These are phyloP conservation scores for Cercis canadensis DNA, from an alignment of 306 rosid genomes.

Conservation along the genomic window DNA sequence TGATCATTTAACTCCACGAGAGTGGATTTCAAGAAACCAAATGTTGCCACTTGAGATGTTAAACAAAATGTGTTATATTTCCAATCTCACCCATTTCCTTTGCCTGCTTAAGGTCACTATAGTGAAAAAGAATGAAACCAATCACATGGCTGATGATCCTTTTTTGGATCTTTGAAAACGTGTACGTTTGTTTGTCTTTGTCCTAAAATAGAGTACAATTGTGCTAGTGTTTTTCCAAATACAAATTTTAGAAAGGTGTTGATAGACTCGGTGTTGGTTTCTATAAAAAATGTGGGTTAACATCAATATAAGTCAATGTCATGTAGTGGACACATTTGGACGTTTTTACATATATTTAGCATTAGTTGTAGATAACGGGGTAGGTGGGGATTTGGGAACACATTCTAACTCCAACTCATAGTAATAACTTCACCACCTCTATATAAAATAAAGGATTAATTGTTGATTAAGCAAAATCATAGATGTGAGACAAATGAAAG, in stretches of 20 bases:
- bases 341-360: not conserved
- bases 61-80: not conserved
- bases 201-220: too few species aligned
- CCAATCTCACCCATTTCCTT: too few species aligned
- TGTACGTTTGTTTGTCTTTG: not conserved
- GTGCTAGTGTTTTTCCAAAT: too few species aligned
- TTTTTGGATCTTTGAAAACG: not conserved
- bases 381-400: not conserved
- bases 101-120: too few species aligned
- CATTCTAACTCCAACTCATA: too few species aligned
- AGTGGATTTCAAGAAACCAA: not conserved
- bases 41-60: too few species aligned
- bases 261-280: not conserved
- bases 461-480: too few species aligned
- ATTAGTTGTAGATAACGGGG: too few species aligned
- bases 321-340: not conserved
- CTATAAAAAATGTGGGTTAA: not conserved
- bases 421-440: too few species aligned
- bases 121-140: too few species aligned
- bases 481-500: too few species aligned
- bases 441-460: too few species aligned
- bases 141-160: not conserved
- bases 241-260: not conserved
- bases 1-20: not conserved
- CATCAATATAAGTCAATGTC: not conserved